phyloP scores from a whole-genome alignment of 345 rosid species.

The Bruguiera sexangula region DNA sequence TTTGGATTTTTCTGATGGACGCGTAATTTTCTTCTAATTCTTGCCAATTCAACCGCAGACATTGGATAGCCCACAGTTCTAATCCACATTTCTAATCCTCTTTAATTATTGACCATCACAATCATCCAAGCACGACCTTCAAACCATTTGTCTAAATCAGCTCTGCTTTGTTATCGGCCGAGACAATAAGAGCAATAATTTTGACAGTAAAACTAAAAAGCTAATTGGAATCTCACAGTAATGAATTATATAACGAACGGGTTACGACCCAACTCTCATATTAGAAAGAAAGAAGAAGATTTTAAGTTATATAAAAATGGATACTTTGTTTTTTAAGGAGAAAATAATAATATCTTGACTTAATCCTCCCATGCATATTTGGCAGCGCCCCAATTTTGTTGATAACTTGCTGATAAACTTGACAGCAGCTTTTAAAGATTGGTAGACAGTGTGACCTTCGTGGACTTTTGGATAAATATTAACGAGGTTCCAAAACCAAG shows the following conservation, averaged over 20 bases:
- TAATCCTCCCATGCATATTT: no score
- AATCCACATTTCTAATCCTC: background rate
- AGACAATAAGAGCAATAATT: background rate
- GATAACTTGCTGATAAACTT: background rate
- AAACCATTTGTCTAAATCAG: background rate
- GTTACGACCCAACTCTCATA: no score
- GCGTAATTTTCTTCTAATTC: background rate
- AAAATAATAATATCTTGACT: no score
- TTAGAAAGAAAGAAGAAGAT: no score
- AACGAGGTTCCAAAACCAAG: no score
- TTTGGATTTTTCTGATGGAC: background rate
- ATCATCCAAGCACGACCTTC: background rate
- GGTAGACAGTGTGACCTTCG: background rate
- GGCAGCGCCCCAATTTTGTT: background rate
- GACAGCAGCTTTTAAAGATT: background rate
- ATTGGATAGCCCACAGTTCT: background rate
- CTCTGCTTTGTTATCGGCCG: background rate
- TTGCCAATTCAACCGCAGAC: constrained; percentile 3
- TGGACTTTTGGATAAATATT: no score
- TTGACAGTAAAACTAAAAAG: background rate
- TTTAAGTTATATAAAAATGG: no score
- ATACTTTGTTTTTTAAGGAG: no score
- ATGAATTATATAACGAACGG: no score
- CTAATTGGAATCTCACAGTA: no score
- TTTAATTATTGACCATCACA: constrained; percentile 1